Evolutionary conservation across 148 eudicot genomes (phyloP).

Genomic region (Hydrangea macrophylla): DNA sequence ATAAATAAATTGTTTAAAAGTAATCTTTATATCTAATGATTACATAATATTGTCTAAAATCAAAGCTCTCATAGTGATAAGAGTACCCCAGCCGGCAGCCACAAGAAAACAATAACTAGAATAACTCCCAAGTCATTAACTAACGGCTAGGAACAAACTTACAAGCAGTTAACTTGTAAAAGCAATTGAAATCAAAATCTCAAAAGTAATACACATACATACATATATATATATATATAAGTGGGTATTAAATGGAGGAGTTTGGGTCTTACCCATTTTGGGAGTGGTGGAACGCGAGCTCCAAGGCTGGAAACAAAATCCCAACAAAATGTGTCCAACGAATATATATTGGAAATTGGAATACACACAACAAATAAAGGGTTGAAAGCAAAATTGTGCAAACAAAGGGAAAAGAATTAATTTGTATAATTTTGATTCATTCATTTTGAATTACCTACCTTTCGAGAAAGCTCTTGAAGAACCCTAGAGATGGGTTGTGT

Average conservation of each 20-base stretch:
- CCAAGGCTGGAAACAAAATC: constrained; percentile 23
- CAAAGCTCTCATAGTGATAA: too few relatives aligned
- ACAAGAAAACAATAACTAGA: background rate
- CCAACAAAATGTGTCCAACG: background rate
- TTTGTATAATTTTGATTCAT: background rate
- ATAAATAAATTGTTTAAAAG: too few relatives aligned
- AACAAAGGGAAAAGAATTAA: background rate
- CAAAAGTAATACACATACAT: background rate
- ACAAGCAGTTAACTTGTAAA: background rate
- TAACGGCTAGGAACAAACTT: background rate
- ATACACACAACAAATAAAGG: background rate
- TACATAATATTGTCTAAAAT: too few relatives aligned
- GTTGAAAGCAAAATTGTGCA: background rate
- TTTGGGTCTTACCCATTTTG: constrained; percentile 14
- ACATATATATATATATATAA: too few relatives aligned
- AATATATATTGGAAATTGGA: too few relatives aligned
- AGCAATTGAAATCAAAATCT: background rate
- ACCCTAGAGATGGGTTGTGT: constrained; percentile 40
- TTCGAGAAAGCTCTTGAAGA: constrained; percentile 43
- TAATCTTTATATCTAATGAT: too few relatives aligned
- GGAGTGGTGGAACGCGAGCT: constrained; percentile 21
- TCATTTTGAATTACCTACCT: constrained; percentile 30
- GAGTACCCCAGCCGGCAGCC: background rate
- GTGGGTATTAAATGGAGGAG: background rate
- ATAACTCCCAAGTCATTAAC: background rate